Base-by-base conservation (phyloP, 192 early-diverging fungal genomes). In the Coemansia sp. region DNA sequence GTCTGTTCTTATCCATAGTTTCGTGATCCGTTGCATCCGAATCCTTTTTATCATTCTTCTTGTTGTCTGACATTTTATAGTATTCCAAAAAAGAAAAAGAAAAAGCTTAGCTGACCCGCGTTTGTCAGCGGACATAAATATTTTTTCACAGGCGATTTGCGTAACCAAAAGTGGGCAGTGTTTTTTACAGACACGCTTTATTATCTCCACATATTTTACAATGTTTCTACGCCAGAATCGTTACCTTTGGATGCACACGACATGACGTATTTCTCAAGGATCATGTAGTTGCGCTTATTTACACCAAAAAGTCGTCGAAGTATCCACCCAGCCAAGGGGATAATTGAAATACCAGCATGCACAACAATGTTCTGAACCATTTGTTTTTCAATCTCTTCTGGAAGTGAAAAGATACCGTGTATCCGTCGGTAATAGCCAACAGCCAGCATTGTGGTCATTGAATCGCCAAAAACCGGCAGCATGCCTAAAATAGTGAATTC, bases 251-350 rank as follows among this genome's bases (percentile, higher is more conserved):
- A 23, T n/a, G 19, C 48, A 16, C 28, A 13, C 15, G 60, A 38
- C 61, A 62, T 57, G 14, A 76, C 33, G 48, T 76, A 76, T 30
- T 48, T 26, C 20, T 69, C 61, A 3, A 76, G 36, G 0, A 65
- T 7, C 16, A 16, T 50, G 19, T 76, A 76, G 44, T 76, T 76
- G 11, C 62, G 57, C 45, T 53, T 68, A 43, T 76, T 76, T 30
- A 76, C 66, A 41, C 38, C 28, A 20, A 40, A 69, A 3, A 65
- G 28, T 4, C 66, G 55, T 15, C 66, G 61, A n/a, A 57, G 16
- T n/a, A 76, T 44, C 66, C 72, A 76, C 5, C 72, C 72, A 8
- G 59, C 44, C 23, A 53, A 18, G 13, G 72, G 72, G 15, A 76
- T 50, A 11, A 61, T 40, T 6, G 72, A 60, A 6, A 68, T 53